These are phyloP conservation scores for Gossypium laxum DNA, from an alignment of 441 rosid species.

Conservation along the genomic window DNA sequence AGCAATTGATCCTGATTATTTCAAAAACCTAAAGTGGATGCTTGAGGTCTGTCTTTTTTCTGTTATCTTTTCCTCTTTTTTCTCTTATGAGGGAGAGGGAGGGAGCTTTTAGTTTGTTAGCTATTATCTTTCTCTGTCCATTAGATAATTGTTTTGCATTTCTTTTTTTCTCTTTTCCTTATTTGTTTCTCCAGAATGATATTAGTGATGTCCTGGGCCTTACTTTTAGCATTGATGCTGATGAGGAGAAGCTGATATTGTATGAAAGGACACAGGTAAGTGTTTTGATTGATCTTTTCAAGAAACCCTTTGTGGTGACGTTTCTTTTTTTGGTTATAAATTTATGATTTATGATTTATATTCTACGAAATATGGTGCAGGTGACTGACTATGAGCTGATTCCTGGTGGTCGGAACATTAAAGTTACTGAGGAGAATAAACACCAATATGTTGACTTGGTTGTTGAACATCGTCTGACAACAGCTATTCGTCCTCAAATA, in stretches of 20 bases:
- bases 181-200: slow-evolving; percentile 57
- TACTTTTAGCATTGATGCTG: slow-evolving; percentile 92
- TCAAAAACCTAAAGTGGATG: slow-evolving; percentile 85
- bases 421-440: slow-evolving; percentile 88
- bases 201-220: slow-evolving; percentile 65
- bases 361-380: slow-evolving; percentile 31
- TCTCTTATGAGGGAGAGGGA: background rate
- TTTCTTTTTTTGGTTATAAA: background rate
- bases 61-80: background rate
- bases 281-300: background rate
- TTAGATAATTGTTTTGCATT: background rate
- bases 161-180: background rate
- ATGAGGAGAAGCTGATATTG: slow-evolving; percentile 82
- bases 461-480: slow-evolving; percentile 80
- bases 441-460: slow-evolving; percentile 79
- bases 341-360: slow-evolving; percentile 4
- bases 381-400: slow-evolving; percentile 88
- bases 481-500: slow-evolving; percentile 92
- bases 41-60: slow-evolving; percentile 53
- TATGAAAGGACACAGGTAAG: slow-evolving; percentile 68
- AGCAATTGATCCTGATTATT: slow-evolving; percentile 91
- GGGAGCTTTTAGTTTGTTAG: background rate
- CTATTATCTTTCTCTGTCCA: background rate
- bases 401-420: slow-evolving; percentile 72
- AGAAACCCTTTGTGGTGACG: background rate